A percentile compares a stretch with the other conserved stretches of the same genome.
These are phyloP conservation scores for Beauveria asiatica DNA, from an alignment of 2,329 filamentous ascomycete species.

Conservation along the genomic window DNA sequence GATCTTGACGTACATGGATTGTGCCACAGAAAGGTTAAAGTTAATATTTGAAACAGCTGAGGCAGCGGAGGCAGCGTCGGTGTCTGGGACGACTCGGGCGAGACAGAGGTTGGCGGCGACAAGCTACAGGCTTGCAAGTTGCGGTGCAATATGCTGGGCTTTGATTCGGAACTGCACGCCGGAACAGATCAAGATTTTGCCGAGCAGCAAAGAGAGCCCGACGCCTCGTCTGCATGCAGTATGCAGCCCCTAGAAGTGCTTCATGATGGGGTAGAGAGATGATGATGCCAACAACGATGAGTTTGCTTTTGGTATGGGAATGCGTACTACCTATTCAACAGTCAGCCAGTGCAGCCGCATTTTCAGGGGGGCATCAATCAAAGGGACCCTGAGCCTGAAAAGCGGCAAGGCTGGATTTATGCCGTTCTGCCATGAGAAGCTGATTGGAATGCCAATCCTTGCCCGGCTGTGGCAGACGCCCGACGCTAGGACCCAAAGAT, in stretches of 20 bases:
- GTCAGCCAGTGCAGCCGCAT: not conserved
- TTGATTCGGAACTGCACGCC: not conserved
- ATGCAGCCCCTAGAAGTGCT: not conserved
- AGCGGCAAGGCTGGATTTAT: too few species aligned
- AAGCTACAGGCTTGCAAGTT: not conserved
- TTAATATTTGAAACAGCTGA: slow-evolving; percentile 2
- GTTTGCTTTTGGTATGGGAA: not conserved
- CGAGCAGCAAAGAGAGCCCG: not conserved
- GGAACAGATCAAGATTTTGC: not conserved
- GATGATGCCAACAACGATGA: not conserved
- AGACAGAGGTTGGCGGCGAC: not conserved
- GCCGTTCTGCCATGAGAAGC: too few species aligned
- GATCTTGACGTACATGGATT: not conserved
- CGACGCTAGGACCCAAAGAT: not conserved
- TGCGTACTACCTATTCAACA: too few species aligned
- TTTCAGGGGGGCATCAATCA: too few species aligned
- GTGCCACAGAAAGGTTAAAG: not conserved
- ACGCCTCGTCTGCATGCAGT: not conserved
- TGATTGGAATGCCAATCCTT: not conserved
- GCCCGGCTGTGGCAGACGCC: not conserved
- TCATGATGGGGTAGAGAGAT: not conserved
- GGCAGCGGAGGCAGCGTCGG: not conserved
- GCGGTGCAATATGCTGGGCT: not conserved
- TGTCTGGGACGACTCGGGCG: not conserved
- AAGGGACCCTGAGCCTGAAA: too few species aligned